Evolutionary conservation across 2,329 filamentous ascomycete genomes (phyloP).

Genomic region (Chrysoporthe deuterocubensis): DNA sequence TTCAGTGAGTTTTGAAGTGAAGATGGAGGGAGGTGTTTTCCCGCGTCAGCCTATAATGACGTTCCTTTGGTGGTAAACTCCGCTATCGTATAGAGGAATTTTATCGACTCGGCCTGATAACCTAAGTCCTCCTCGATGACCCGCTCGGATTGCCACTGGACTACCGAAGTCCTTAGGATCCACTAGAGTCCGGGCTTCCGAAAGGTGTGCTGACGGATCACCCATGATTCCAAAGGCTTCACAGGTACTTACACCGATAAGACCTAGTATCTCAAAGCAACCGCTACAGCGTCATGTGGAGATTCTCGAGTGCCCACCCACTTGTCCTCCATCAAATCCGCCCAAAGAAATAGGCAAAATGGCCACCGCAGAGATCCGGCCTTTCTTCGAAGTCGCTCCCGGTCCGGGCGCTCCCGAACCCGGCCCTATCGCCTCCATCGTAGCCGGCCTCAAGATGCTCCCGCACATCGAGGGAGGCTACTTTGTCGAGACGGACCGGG

Average conservation of each 20-base stretch:
- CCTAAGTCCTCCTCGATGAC: no score
- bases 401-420: slow-evolving; percentile 22
- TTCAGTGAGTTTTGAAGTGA: no score
- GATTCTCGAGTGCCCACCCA: background rate
- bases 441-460: slow-evolving; percentile 49
- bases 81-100: no score
- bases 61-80: no score
- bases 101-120: no score
- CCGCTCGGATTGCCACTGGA: no score
- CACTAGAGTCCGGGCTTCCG: no score
- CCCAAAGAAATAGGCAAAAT: background rate
- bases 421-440: slow-evolving; percentile 32
- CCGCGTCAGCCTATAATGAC: no score
- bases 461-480: slow-evolving; percentile 68
- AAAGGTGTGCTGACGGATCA: background rate
- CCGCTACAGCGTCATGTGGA: background rate
- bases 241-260: background rate
- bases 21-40: no score
- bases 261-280: background rate
- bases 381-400: slow-evolving; percentile 8
- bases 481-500: slow-evolving; percentile 64
- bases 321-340: background rate
- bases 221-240: background rate
- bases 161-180: no score
- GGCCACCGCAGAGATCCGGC: slow-evolving; percentile 8